A percentile compares a stretch with the other conserved stretches of the same genome.
Evolutionary conservation across 2,329 filamentous ascomycete genomes (phyloP).

Genomic region (Neocucurbitaria cava): DNA sequence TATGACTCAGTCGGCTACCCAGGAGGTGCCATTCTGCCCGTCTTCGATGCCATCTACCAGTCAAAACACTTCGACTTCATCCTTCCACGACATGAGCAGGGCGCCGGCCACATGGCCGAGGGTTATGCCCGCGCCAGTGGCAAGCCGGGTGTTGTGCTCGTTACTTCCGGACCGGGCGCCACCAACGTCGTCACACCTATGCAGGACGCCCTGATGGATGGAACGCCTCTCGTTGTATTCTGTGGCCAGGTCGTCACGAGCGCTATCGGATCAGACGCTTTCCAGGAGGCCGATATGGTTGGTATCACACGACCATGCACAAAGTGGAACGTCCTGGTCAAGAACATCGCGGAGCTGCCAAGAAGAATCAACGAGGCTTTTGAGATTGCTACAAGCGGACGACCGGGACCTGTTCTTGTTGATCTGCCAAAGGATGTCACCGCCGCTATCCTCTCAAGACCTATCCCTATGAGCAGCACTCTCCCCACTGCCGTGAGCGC

Average conservation of each 20-base stretch:
- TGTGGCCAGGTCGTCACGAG: conserved; percentile 88
- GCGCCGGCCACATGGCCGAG: conserved; percentile 97
- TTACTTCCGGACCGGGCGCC: conserved; percentile 94
- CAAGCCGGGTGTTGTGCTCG: conserved; percentile 92
- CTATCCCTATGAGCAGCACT: conserved; percentile 78
- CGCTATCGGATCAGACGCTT: conserved; percentile 92
- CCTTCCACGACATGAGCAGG: conserved; percentile 94
- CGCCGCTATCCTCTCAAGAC: conserved; percentile 78
- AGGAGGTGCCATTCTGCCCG: conserved; percentile 93
- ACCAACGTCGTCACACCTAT: conserved; percentile 97
- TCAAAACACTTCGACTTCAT: conserved; percentile 96
- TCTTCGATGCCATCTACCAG: conserved; percentile 99
- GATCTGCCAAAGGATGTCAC: conserved; percentile 98
- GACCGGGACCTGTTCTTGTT: conserved; percentile 92
- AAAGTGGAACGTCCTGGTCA: conserved; percentile 99
- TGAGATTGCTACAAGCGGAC: conserved; percentile 93
- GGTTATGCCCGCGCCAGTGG: conserved; percentile 94
- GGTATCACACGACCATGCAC: conserved; percentile 95
- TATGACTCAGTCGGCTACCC: conserved; percentile 69
- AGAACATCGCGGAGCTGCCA: conserved; percentile 90
- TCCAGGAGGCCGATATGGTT: conserved; percentile 94
- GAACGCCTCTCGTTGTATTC: conserved; percentile 95
- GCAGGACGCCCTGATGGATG: conserved; percentile 94
- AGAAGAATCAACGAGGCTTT: conserved; percentile 97
- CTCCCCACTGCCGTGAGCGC: conserved; percentile 84